phyloP scores from a whole-genome alignment of 2,329 filamentous ascomycete species.

The Claviceps africana region DNA sequence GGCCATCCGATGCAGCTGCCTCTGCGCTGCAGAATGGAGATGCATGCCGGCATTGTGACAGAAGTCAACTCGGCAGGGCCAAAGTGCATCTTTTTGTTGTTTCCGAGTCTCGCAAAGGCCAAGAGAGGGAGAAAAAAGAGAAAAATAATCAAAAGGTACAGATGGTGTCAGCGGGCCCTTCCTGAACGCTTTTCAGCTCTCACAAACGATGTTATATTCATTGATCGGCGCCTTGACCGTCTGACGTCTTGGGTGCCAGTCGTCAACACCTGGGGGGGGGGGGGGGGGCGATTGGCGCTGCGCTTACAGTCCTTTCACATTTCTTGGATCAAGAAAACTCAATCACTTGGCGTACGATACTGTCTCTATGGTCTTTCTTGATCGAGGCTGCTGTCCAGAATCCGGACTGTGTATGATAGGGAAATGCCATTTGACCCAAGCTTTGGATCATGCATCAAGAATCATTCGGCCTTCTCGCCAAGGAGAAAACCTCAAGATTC shows the following conservation, averaged over 20 bases:
- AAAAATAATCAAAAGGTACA: neutral
- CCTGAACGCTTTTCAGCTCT: neutral
- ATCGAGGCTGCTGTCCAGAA: neutral
- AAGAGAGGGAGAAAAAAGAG: no score
- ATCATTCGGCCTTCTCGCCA: no score
- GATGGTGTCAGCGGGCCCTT: neutral
- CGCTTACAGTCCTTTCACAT: neutral
- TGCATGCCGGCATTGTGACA: neutral
- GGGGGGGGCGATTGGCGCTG: neutral
- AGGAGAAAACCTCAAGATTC: no score
- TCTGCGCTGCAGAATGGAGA: neutral
- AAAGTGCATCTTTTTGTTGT: neutral
- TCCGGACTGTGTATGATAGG: no score
- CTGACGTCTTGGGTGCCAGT: neutral
- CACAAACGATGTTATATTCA: neutral
- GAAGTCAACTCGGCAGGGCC: neutral
- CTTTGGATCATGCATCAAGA: no score
- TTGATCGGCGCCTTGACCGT: neutral
- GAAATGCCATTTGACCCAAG: no score
- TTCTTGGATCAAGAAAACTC: neutral
- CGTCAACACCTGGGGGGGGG: neutral
- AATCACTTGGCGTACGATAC: neutral
- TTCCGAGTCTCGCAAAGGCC: neutral
- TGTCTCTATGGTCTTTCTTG: neutral
- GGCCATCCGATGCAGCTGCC: constrained; percentile 21